Evolutionary conservation across 2,329 filamentous ascomycete species (phyloP).

Genomic region (Chrysoporthe cubensis): DNA sequence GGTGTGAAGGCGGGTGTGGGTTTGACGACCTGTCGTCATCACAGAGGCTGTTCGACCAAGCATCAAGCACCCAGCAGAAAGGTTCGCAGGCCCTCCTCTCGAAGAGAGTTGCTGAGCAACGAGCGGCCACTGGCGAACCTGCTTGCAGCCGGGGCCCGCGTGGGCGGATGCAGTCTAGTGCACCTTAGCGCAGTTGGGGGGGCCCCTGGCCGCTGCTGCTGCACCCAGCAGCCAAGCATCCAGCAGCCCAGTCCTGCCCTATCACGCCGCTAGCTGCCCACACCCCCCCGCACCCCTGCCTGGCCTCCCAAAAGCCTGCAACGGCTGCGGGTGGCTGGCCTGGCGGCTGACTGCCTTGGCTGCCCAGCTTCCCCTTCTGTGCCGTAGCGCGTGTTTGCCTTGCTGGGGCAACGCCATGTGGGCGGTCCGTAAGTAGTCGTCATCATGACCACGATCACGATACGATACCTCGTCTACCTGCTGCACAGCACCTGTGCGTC

Average conservation of each 20-base stretch:
- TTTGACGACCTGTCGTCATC: neutral
- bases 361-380: slow-evolving; percentile 2
- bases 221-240: neutral
- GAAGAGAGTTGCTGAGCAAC: slow-evolving; percentile 8
- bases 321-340: neutral
- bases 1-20: neutral
- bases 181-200: neutral
- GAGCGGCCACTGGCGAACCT: neutral
- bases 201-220: neutral
- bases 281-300: neutral
- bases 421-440: neutral
- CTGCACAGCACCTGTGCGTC: too few relatives aligned
- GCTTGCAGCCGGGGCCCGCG: neutral
- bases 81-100: too few relatives aligned
- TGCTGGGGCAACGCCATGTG: slow-evolving; percentile 1
- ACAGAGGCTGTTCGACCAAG: neutral
- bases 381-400: neutral
- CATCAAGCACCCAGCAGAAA: too few relatives aligned
- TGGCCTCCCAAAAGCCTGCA: neutral
- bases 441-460: neutral
- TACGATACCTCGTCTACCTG: neutral
- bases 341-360: neutral
- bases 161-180: neutral
- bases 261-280: neutral
- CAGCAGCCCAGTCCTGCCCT: slow-evolving; percentile 2